These are phyloP conservation scores for Candida sp. DNA, from an alignment of 1,139 yeast species.

Conservation along the genomic window DNA sequence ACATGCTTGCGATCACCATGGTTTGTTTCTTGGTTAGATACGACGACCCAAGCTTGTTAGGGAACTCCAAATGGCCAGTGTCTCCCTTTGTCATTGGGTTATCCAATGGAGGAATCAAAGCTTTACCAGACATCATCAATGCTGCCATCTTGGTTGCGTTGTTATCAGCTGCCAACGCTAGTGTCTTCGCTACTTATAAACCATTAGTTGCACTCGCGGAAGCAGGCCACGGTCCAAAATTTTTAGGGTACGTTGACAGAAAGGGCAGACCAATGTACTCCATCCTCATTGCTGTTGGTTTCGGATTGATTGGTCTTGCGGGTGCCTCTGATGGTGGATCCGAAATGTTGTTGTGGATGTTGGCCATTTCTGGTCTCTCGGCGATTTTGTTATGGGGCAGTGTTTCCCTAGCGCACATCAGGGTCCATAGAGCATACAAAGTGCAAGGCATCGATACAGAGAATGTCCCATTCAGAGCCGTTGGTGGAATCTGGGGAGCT, in stretches of 20 bases:
- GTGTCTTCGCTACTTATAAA: constrained; percentile 36
- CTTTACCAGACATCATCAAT: constrained; percentile 36
- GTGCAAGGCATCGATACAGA: constrained; percentile 25
- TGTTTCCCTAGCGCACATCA: constrained; percentile 34
- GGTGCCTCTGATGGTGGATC: constrained; percentile 33
- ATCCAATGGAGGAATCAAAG: constrained; percentile 33
- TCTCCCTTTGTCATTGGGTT: constrained; percentile 29
- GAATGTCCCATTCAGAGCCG: constrained; percentile 29
- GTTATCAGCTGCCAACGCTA: constrained; percentile 36
- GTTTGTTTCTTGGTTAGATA: constrained; percentile 43
- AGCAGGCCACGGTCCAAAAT: constrained; percentile 36
- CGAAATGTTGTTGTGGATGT: constrained; percentile 38
- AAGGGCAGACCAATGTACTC: constrained; percentile 35
- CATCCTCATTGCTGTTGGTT: constrained; percentile 28
- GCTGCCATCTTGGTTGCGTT: constrained; percentile 35
- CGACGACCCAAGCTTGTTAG: constrained; percentile 32
- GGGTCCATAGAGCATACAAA: constrained; percentile 27
- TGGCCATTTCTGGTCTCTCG: constrained; percentile 40
- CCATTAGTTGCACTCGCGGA: constrained; percentile 36
- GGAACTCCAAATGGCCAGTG: constrained; percentile 30
- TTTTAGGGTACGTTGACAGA: constrained; percentile 25
- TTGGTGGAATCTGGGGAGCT: constrained; percentile 38
- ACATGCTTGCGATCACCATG: constrained; percentile 42
- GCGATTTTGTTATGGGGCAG: constrained; percentile 43
- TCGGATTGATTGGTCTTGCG: constrained; percentile 37